Base-by-base conservation (phyloP, 2,329 filamentous ascomycete species). In the Xylariaceae sp. region DNA sequence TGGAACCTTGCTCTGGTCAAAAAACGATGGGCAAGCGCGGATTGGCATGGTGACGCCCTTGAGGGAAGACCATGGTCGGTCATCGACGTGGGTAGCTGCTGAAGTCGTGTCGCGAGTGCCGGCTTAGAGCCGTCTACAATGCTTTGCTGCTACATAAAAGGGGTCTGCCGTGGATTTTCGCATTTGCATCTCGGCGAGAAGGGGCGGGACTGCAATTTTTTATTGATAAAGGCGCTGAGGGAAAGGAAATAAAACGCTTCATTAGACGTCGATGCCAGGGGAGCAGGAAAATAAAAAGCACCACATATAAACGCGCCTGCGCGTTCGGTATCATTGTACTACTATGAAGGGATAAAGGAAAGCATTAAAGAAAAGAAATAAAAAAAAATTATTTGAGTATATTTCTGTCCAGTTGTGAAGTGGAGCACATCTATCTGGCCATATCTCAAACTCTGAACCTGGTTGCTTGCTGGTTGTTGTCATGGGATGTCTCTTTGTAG, bases 161-260 rank as follows among this genome's bases (percentile, higher is more conserved):
- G 49, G 46, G 38, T 34, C 29, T 11, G 36, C 43, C 46, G 44
- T 36, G 44, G 36, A 33, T 40, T 42, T 42, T 50, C 38, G 42
- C 48, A 55, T 47, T 51, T 55, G 48, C 54, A 55, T 53, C 31
- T 44, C 31, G 49, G 40, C 35, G 37, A 46, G 40, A 48, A 40
- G 46, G 48, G 51, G 60, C 59, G 41, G 57, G 52, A 43, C 50
- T 51, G 40, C 27, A 21, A 44, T 40, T 43, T 36, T 34, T n/a
- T n/a, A n/a, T n/a, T n/a, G 35, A 51, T 39, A 49, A 53, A 44
- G 49, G 50, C 48, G 48, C 46, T 45, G 40, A 38, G 41, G 50
- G 44, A 41, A 51, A 34, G 46, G 43, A 19, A 66, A 24, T 11
- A n/a, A n/a, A 69, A 52, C 57, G 42, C 40, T 41, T 44, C 41